Percentiles rank a stretch among this genome's conserved stretches.
Conservation (phyloP, 257 asterid species). For the Solanum chilense region DNA sequence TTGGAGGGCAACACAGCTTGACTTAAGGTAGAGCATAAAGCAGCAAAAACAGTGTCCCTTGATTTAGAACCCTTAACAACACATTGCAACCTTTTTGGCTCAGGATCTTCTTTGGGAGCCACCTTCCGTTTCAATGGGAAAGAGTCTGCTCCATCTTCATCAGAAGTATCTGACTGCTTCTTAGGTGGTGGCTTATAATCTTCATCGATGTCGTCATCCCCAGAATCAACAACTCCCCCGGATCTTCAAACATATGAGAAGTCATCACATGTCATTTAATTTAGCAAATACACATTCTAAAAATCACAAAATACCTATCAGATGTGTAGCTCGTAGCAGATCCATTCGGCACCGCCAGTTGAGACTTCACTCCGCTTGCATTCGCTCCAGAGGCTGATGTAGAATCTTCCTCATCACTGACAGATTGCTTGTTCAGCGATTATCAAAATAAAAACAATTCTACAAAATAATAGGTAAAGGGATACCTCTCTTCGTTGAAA, state of each 20-base stretch:
- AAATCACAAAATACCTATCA: constrained; percentile 32
- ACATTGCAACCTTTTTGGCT: constrained; percentile 51
- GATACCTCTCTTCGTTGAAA: constrained; percentile 88
- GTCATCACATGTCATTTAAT: neutral
- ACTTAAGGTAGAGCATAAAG: constrained; percentile 59
- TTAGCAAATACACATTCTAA: neutral
- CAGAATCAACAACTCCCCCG: constrained; percentile 89
- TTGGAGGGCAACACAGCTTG: constrained; percentile 46
- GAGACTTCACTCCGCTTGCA: constrained; percentile 29
- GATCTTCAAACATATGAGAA: constrained; percentile 32
- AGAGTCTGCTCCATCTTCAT: constrained; percentile 49
- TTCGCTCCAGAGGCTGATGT: constrained; percentile 50
- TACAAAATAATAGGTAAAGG: neutral
- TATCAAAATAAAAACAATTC: neutral
- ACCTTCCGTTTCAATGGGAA: constrained; percentile 65
- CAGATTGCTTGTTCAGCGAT: neutral
- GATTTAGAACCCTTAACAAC: constrained; percentile 53
- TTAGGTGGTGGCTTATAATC: constrained; percentile 86
- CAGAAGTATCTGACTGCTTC: constrained; percentile 28
- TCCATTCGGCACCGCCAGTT: constrained; percentile 43
- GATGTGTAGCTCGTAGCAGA: constrained; percentile 30
- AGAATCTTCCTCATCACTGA: constrained; percentile 95
- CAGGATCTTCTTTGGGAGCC: constrained; percentile 52
- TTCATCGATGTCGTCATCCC: constrained; percentile 87
- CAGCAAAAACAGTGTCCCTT: constrained; percentile 57